Percentiles rank a stretch among this genome's conserved stretches.
These are phyloP conservation scores for Multifurca ochricompacta DNA, from an alignment of 768 basidiomycete genomes.

Conservation along the genomic window DNA sequence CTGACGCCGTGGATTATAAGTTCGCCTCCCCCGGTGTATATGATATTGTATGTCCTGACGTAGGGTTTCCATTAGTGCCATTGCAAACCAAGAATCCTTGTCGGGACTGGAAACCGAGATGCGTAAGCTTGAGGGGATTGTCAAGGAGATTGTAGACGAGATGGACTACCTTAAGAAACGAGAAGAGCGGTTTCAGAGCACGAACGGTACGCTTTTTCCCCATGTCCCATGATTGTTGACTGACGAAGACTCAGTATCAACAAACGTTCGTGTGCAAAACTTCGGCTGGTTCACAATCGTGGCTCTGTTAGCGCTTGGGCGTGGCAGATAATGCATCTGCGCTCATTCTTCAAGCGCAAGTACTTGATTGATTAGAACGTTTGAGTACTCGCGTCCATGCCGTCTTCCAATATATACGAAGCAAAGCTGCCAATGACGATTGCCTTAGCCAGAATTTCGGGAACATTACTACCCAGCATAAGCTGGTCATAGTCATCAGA, in stretches of 20 bases:
- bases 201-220: constrained; percentile 63
- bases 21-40: constrained; percentile 33
- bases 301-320: constrained; percentile 73
- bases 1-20: constrained; percentile 99
- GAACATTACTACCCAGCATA: neutral
- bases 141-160: constrained; percentile 93
- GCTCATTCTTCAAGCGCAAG: constrained; percentile 93
- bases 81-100: constrained; percentile 95
- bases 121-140: constrained; percentile 92
- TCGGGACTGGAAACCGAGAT: constrained; percentile 96
- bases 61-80: constrained; percentile 52
- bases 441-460: neutral
- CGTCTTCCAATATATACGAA: constrained; percentile 5
- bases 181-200: constrained; percentile 82
- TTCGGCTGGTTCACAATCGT: constrained; percentile 87
- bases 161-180: constrained; percentile 83
- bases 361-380: constrained; percentile 71
- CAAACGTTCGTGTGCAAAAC: constrained; percentile 82
- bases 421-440: neutral
- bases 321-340: constrained; percentile 94
- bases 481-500: neutral
- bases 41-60: neutral
- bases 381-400: neutral
- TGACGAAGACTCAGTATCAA: constrained; percentile 56
- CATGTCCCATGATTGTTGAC: neutral